Conservation (phyloP, 164 flowering plant genomes). For the Kalanchoe fedtschenkoi region DNA sequence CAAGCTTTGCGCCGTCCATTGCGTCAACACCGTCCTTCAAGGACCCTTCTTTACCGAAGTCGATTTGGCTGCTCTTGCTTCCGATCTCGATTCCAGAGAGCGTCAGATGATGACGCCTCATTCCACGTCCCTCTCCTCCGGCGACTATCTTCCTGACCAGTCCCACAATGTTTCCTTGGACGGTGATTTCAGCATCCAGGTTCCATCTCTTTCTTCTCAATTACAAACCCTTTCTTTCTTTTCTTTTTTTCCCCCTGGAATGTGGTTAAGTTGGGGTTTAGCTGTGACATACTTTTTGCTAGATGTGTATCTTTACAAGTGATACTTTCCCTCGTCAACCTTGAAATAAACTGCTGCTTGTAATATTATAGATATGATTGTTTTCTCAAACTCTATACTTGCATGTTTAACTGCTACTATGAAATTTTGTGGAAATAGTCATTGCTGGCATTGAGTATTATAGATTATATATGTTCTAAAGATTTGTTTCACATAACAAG, state of each 20-base stretch:
- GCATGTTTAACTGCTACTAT: too few relatives aligned
- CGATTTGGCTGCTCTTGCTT: conserved; percentile 89
- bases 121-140: conserved; percentile 18
- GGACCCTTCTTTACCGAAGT: conserved; percentile 95
- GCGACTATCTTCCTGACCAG: conserved; percentile 46
- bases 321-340: not conserved
- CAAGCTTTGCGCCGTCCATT: conserved; percentile 94
- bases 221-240: not conserved
- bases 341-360: too few relatives aligned
- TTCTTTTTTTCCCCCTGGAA: not conserved
- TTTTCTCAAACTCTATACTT: too few relatives aligned
- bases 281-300: not conserved
- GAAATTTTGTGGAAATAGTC: too few relatives aligned
- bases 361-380: too few relatives aligned
- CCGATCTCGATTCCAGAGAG: conserved; percentile 83
- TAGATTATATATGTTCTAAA: too few relatives aligned
- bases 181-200: conserved; percentile 98
- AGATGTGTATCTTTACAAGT: not conserved
- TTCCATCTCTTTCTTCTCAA: conserved; percentile 8
- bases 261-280: not conserved
- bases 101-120: conserved; percentile 72
- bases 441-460: too few relatives aligned
- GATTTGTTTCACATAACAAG: too few relatives aligned
- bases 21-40: conserved; percentile 90
- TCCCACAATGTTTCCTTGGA: conserved; percentile 87